Conservation (phyloP, 495 filamentous ascomycete species). For the Penicillium dipodomyicola region DNA sequence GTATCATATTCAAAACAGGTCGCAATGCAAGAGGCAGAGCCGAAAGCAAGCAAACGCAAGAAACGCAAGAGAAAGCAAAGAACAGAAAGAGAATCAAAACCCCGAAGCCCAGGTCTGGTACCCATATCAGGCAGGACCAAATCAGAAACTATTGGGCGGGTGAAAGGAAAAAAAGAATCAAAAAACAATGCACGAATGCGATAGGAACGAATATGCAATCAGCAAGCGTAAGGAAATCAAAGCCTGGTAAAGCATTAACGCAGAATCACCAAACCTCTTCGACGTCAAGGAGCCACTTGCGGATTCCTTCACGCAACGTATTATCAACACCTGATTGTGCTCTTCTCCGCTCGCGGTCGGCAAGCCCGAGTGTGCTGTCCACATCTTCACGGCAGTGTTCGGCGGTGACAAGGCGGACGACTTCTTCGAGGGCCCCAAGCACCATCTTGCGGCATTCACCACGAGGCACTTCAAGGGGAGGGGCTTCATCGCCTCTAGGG, state of each 20-base stretch:
- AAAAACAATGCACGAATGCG: slow-evolving; percentile 12
- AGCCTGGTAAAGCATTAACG: slow-evolving; percentile 6
- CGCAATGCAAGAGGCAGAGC: slow-evolving; percentile 10
- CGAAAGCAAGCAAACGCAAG: neutral
- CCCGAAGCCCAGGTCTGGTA: neutral
- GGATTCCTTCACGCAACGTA: slow-evolving; percentile 61
- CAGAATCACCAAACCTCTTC: slow-evolving; percentile 47
- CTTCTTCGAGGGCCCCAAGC: slow-evolving; percentile 61
- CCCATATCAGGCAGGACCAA: neutral
- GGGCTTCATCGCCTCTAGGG: slow-evolving; percentile 28
- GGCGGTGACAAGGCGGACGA: slow-evolving; percentile 58
- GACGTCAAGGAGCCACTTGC: slow-evolving; percentile 60
- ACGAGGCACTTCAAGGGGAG: slow-evolving; percentile 51
- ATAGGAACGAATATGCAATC: slow-evolving; percentile 5
- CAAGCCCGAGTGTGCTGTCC: slow-evolving; percentile 34
- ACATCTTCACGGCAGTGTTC: slow-evolving; percentile 52
- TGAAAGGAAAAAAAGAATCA: slow-evolving; percentile 2
- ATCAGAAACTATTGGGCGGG: neutral
- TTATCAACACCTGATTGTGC: slow-evolving; percentile 48
- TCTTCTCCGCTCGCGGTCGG: slow-evolving; percentile 40
- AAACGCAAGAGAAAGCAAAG: neutral
- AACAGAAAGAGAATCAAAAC: neutral
- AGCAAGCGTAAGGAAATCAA: slow-evolving; percentile 1
- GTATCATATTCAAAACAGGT: slow-evolving; percentile 31
- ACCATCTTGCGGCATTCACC: slow-evolving; percentile 61